Evolutionary conservation across 2,329 filamentous ascomycete species (phyloP), one percentile per base, ranked within the genome.

Genomic region (Arthrobotrys entomopaga): DNA sequence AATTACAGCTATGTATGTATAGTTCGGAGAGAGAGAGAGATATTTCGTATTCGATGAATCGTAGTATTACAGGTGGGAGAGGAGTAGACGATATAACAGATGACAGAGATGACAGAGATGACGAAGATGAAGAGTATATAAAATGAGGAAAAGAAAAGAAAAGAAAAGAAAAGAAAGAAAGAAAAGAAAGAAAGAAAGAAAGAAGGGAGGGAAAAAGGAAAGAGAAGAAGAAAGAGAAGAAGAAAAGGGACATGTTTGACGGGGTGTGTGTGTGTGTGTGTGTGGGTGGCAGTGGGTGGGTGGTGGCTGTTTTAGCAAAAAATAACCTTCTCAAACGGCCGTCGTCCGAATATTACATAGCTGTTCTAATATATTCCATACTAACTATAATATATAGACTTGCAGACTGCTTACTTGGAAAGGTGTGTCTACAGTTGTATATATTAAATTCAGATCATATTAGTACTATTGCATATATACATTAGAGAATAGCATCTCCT

Each of bases 311-410:
- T 3, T 22, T 26, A 26, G 15, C 40, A 50, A 53, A 66, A 66
- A 67, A 60, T 67, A 67, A 67, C 64, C 64, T 59, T 52, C 64
- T 67, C 64, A 67, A 57, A 57, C 50, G 15, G 52, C 61, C 20
- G 57, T 1, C 20, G 42, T 13, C 22, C 24, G 24, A 26, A 26
- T 7, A n/a, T n/a, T n/a, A n/a, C n/a, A n/a, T n/a, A n/a, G n/a
- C n/a, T n/a, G n/a, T n/a, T n/a, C n/a, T n/a, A n/a, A n/a, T n/a
- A n/a, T n/a, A n/a, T n/a, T n/a, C n/a, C n/a, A n/a, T n/a, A n/a
- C n/a, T n/a, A n/a, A n/a, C n/a, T n/a, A n/a, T n/a, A n/a, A n/a
- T n/a, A n/a, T n/a, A n/a, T n/a, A n/a, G n/a, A n/a, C n/a, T n/a
- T n/a, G n/a, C n/a, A n/a, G n/a, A n/a, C n/a, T n/a, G n/a, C n/a